Conservation (phyloP, 1,139 yeast species). For the Yamadazyma epiphylla region DNA sequence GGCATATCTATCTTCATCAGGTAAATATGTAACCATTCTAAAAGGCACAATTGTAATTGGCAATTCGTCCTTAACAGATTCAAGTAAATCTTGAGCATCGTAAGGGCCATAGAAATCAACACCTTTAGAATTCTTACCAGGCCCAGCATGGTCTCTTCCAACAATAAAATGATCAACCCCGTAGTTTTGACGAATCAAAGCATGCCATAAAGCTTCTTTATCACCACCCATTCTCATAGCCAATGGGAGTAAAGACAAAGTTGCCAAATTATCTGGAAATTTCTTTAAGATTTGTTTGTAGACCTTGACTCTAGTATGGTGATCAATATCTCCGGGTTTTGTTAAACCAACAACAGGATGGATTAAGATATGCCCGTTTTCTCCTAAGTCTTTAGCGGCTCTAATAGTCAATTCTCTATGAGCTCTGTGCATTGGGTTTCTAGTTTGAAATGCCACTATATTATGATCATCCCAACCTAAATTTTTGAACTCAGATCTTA, state of each 20-base stretch:
- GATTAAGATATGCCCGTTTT: slow-evolving; percentile 65
- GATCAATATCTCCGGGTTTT: slow-evolving; percentile 97
- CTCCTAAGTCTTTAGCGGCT: slow-evolving; percentile 65
- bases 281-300: slow-evolving; percentile 88
- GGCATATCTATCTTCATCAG: slow-evolving; percentile 92
- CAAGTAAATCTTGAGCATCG: slow-evolving; percentile 91
- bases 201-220: slow-evolving; percentile 98
- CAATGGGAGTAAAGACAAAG: slow-evolving; percentile 80
- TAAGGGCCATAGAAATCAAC: slow-evolving; percentile 95
- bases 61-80: slow-evolving; percentile 68
- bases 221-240: slow-evolving; percentile 99
- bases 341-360: slow-evolving; percentile 98
- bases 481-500: slow-evolving; percentile 75
- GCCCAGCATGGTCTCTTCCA: slow-evolving; percentile 98
- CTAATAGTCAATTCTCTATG: slow-evolving; percentile 94
- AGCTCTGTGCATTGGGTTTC: slow-evolving; percentile 99
- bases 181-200: slow-evolving; percentile 91
- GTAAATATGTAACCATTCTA: slow-evolving; percentile 94
- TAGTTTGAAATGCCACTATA: slow-evolving; percentile 95
- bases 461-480: slow-evolving; percentile 73
- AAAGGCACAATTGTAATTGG: slow-evolving; percentile 87
- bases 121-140: slow-evolving; percentile 90
- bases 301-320: slow-evolving; percentile 94
- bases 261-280: slow-evolving; percentile 92
- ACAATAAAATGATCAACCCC: slow-evolving; percentile 97